Evolutionary conservation across 2,329 filamentous ascomycete genomes (phyloP).

Genomic region (Dactylellina parvicollis): DNA sequence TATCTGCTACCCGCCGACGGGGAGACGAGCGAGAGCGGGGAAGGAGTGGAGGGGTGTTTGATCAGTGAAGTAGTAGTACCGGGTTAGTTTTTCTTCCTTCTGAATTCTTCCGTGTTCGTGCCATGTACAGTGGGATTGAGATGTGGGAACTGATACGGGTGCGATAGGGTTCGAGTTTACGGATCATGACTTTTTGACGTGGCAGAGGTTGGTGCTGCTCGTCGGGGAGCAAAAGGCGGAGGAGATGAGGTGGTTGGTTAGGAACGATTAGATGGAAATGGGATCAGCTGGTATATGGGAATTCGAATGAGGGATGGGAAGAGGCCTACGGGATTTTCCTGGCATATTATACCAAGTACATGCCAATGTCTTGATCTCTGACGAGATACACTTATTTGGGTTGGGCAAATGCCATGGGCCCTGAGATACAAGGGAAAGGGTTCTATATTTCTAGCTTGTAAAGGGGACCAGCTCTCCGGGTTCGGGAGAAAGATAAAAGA

Average conservation of each 20-base stretch:
- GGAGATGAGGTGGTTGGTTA: conserved; percentile 61
- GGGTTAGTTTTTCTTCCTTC: conserved; percentile 1
- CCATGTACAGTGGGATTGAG: neutral
- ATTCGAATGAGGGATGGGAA: too few species aligned
- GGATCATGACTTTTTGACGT: conserved; percentile 73
- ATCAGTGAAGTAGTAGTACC: conserved; percentile 27
- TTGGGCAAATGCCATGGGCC: too few species aligned
- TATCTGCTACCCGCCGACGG: conserved; percentile 58
- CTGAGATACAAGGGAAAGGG: too few species aligned
- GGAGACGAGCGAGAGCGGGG: conserved; percentile 58
- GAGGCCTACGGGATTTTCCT: too few species aligned
- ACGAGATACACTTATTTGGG: too few species aligned
- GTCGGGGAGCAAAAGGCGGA: conserved; percentile 66
- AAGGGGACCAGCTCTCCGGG: too few species aligned
- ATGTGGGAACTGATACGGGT: neutral
- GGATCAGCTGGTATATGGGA: too few species aligned
- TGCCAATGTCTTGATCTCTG: too few species aligned
- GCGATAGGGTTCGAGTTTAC: conserved; percentile 74
- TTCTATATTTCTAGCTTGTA: too few species aligned
- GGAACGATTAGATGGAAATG: conserved; percentile 3
- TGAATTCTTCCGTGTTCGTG: neutral
- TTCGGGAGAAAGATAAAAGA: too few species aligned
- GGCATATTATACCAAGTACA: too few species aligned
- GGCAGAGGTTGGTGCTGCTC: conserved; percentile 66
- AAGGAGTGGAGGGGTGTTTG: conserved; percentile 66